These are phyloP conservation scores for Emericellopsis cladophorae DNA, from an alignment of 2,329 filamentous ascomycete genomes.

Conservation along the genomic window DNA sequence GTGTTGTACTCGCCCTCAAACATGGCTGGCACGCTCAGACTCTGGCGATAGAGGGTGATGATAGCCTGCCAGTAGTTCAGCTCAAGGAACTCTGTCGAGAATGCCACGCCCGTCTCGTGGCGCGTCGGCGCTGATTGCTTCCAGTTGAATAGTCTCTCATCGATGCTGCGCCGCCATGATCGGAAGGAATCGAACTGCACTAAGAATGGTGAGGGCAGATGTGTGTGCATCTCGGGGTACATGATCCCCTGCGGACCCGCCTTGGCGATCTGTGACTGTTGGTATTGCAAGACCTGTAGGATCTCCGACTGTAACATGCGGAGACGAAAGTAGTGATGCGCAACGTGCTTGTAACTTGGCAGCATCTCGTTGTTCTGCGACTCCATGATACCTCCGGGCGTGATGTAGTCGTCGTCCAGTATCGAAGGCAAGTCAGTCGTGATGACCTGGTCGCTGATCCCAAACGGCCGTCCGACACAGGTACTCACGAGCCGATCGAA, in stretches of 20 bases:
- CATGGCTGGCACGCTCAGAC: slow-evolving; percentile 71
- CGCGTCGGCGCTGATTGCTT: slow-evolving; percentile 69
- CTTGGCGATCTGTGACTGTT: slow-evolving; percentile 72
- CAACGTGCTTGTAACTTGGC: slow-evolving; percentile 80
- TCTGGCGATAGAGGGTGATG: slow-evolving; percentile 90
- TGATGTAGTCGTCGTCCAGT: slow-evolving; percentile 81
- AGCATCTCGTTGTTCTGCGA: slow-evolving; percentile 42
- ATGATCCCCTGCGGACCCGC: slow-evolving; percentile 46
- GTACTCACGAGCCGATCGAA: slow-evolving; percentile 90
- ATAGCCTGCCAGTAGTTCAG: slow-evolving; percentile 97
- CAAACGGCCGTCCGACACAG: slow-evolving; percentile 85
- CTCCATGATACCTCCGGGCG: slow-evolving; percentile 58
- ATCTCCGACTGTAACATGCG: slow-evolving; percentile 89
- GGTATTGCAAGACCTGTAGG: slow-evolving; percentile 82
- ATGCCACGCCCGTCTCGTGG: slow-evolving; percentile 72
- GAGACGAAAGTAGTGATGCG: slow-evolving; percentile 84
- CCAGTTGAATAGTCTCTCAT: slow-evolving; percentile 74
- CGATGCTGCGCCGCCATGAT: slow-evolving; percentile 80
- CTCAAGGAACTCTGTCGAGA: slow-evolving; percentile 81
- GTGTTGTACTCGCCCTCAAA: slow-evolving; percentile 68
- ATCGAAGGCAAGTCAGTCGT: slow-evolving; percentile 89
- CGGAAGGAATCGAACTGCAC: slow-evolving; percentile 74
- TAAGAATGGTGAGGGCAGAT: slow-evolving; percentile 75
- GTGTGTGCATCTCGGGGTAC: slow-evolving; percentile 65
- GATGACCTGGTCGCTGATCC: slow-evolving; percentile 90